A percentile compares a stretch with the other conserved stretches of the same genome.
These are phyloP conservation scores for Haplosporangium gracile DNA, from an alignment of 192 early-diverging fungal species.

Conservation along the genomic window DNA sequence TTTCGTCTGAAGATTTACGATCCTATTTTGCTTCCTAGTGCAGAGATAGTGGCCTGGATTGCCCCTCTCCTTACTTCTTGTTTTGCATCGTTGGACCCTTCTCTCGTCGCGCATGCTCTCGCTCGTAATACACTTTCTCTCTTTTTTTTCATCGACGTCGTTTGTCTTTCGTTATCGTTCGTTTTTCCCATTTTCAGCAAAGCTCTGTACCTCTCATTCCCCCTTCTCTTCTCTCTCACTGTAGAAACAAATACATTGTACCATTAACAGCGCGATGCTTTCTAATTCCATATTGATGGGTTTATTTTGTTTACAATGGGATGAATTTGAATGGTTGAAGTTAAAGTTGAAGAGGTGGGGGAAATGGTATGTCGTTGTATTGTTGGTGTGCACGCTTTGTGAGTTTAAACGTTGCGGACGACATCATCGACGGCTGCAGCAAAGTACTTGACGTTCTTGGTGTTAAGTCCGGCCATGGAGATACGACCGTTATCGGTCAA, in stretches of 20 bases:
- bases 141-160: not conserved
- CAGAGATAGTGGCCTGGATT: not conserved
- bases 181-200: too few species aligned
- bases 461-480: constrained; percentile 94
- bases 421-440: constrained; percentile 93
- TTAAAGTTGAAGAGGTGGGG: not conserved
- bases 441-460: constrained; percentile 89
- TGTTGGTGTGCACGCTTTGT: not conserved
- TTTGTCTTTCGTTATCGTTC: too few species aligned
- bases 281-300: not conserved
- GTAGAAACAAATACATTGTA: not conserved
- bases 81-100: not conserved
- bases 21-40: not conserved
- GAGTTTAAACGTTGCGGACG: constrained; percentile 76
- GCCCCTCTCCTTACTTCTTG: not conserved
- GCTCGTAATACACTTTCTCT: not conserved
- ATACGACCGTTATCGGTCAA: constrained; percentile 96
- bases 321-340: not conserved
- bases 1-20: too few species aligned
- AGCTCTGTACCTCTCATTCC: not conserved
- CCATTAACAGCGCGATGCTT: not conserved
- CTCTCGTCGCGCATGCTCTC: not conserved
- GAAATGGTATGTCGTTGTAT: not conserved
- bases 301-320: not conserved
- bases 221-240: not conserved